Evolutionary conservation across 2,329 filamentous ascomycete genomes (phyloP).

Genomic region (Rugonectria rugulosa): DNA sequence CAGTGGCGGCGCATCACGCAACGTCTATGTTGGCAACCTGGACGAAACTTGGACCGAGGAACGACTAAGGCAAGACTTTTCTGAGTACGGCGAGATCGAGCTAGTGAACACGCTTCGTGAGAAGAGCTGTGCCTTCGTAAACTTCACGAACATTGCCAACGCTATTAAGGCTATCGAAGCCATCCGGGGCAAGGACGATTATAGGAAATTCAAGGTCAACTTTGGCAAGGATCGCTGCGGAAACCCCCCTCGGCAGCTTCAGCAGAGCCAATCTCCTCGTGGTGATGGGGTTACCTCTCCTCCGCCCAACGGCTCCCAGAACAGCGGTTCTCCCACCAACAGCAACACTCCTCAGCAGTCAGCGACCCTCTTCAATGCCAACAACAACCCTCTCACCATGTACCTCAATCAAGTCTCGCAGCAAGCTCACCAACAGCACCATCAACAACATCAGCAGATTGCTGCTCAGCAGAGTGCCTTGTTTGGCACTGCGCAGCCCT

Average conservation of each 20-base stretch:
- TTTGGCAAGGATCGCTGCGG: conserved; percentile 99
- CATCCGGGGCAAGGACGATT: conserved; percentile 92
- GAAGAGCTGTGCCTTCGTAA: conserved; percentile 99
- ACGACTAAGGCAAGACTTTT: conserved; percentile 92
- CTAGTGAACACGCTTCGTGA: conserved; percentile 95
- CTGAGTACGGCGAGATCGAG: conserved; percentile 97
- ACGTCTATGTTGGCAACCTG: conserved; percentile 97
- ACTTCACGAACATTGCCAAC: conserved; percentile 99
- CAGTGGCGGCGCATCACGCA: conserved; percentile 95
- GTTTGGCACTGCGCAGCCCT: conserved; percentile 75
- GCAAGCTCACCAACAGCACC: conserved; percentile 76
- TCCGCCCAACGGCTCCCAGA: conserved; percentile 66
- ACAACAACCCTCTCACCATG: conserved; percentile 89
- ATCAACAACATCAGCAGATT: conserved; percentile 75
- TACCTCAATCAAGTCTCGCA: conserved; percentile 86
- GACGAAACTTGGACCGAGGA: conserved; percentile 99
- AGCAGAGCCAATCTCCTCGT: conserved; percentile 72
- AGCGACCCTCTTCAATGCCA: conserved; percentile 79
- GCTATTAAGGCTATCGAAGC: conserved; percentile 99
- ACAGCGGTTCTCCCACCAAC: conserved; percentile 63
- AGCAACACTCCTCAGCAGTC: conserved; percentile 67
- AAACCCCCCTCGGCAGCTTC: conserved; percentile 90
- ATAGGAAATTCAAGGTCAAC: conserved; percentile 99
- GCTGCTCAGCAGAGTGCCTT: conserved; percentile 81
- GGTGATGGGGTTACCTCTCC: conserved; percentile 67